Conservation (phyloP, 805 yeast genomes). For the Candida namnaoensis region DNA sequence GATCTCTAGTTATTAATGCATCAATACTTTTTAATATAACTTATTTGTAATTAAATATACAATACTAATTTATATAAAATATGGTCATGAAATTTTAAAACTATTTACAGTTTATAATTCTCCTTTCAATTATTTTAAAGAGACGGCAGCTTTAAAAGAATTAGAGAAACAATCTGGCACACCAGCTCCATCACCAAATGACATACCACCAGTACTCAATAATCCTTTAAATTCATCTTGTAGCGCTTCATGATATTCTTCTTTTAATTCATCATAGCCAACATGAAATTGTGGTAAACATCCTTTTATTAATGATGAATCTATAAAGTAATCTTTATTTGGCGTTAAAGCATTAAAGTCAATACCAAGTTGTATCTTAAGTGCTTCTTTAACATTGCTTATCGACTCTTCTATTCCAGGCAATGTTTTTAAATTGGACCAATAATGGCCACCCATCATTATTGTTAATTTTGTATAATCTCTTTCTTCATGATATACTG, state of each 20-base stretch:
- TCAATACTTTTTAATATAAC: too few species aligned
- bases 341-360: constrained; percentile 15
- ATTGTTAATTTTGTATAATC: constrained; percentile 68
- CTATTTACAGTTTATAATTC: too few species aligned
- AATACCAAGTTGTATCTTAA: constrained; percentile 30
- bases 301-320: constrained; percentile 33
- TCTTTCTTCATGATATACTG: constrained; percentile 3
- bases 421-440: constrained; percentile 21
- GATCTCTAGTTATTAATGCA: too few species aligned
- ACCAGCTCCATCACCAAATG: constrained; percentile 74
- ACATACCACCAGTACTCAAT: constrained; percentile 68
- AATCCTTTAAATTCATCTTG: constrained; percentile 26
- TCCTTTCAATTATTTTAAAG: constrained; percentile 1
- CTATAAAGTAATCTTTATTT: constrained; percentile 20
- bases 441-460: constrained; percentile 83
- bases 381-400: constrained; percentile 24
- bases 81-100: too few species aligned
- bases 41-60: too few species aligned
- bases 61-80: too few species aligned
- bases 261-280: constrained; percentile 47
- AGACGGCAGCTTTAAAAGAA: constrained; percentile 48
- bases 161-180: constrained; percentile 80
- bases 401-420: constrained; percentile 14
- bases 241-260: constrained; percentile 24
- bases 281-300: constrained; percentile 78